phyloP scores from a whole-genome alignment of 2,329 filamentous ascomycete genomes.

The Monilinia vaccinii-corymbosi region DNA sequence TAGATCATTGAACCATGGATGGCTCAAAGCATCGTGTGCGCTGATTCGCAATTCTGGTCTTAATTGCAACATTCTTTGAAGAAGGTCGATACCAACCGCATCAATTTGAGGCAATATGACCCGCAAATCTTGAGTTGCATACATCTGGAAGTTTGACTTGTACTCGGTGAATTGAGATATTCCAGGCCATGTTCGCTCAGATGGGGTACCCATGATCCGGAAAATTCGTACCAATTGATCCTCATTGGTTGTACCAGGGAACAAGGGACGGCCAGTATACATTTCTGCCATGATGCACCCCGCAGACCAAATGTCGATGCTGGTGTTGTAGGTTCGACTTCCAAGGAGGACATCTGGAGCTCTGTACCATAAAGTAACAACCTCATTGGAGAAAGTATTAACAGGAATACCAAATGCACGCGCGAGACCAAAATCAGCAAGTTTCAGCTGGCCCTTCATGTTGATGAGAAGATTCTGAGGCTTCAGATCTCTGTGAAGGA shows the following conservation, averaged over 20 bases:
- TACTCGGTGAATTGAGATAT: conserved; percentile 97
- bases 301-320: conserved; percentile 98
- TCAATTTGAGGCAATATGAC: conserved; percentile 88
- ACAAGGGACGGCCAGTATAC: conserved; percentile 91
- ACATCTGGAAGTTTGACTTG: conserved; percentile 90
- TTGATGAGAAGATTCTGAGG: conserved; percentile 96
- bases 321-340: conserved; percentile 96
- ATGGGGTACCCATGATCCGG: conserved; percentile 95
- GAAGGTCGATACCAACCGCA: conserved; percentile 72
- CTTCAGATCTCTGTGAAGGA: conserved; percentile 91
- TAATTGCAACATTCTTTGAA: conserved; percentile 86
- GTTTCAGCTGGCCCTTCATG: conserved; percentile 78
- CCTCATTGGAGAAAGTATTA: conserved; percentile 97
- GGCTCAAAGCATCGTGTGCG: conserved; percentile 75
- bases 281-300: conserved; percentile 99
- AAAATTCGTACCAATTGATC: conserved; percentile 97
- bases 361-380: conserved; percentile 95
- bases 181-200: conserved; percentile 89
- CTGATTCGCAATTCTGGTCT: conserved; percentile 86
- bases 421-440: conserved; percentile 90
- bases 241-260: conserved; percentile 96
- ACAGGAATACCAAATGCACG: conserved; percentile 94
- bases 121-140: conserved; percentile 81
- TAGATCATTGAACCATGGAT: conserved; percentile 85
- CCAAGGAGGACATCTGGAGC: conserved; percentile 92